phyloP scores from a whole-genome alignment of 208 protist genomes.

The Leishmania lainsoni region DNA sequence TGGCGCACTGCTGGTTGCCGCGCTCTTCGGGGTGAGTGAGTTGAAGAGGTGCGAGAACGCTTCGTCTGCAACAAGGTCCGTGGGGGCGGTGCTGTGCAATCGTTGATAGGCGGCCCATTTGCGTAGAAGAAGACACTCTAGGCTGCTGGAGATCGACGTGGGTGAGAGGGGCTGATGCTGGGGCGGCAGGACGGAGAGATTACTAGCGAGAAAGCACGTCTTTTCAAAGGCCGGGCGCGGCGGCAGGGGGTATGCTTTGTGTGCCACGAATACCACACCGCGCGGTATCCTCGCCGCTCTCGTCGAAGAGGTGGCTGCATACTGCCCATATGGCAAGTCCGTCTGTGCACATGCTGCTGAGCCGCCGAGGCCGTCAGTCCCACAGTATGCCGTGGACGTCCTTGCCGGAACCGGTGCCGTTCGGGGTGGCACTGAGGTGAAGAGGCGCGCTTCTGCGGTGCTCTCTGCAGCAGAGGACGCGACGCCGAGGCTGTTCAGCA shows the following conservation, averaged over 20 bases:
- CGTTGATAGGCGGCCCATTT: constrained; percentile 36
- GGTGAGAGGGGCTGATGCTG: constrained; percentile 16
- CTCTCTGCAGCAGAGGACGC: background rate
- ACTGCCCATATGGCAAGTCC: background rate
- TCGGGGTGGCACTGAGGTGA: background rate
- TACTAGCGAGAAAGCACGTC: background rate
- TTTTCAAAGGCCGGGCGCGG: constrained; percentile 19
- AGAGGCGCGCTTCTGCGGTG: background rate
- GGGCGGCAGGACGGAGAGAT: background rate
- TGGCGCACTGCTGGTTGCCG: background rate
- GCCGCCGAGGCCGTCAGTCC: background rate
- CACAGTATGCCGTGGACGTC: background rate
- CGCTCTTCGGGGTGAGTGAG: background rate
- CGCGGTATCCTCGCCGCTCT: constrained; percentile 1
- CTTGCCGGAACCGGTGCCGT: background rate
- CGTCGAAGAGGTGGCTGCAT: background rate
- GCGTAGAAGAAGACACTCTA: constrained; percentile 34
- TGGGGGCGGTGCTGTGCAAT: constrained; percentile 22
- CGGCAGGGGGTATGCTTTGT: constrained; percentile 17
- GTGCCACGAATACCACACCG: constrained; percentile 26
- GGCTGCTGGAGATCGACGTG: constrained; percentile 19
- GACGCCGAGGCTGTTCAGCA: background rate
- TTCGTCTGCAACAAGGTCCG: constrained; percentile 27
- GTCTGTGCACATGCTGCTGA: background rate
- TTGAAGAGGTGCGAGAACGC: constrained; percentile 19